A percentile compares a stretch with the other conserved stretches of the same genome.
phyloP scores from a whole-genome alignment of 2,329 filamentous ascomycete genomes.

The Colletotrichum tamarilloi region DNA sequence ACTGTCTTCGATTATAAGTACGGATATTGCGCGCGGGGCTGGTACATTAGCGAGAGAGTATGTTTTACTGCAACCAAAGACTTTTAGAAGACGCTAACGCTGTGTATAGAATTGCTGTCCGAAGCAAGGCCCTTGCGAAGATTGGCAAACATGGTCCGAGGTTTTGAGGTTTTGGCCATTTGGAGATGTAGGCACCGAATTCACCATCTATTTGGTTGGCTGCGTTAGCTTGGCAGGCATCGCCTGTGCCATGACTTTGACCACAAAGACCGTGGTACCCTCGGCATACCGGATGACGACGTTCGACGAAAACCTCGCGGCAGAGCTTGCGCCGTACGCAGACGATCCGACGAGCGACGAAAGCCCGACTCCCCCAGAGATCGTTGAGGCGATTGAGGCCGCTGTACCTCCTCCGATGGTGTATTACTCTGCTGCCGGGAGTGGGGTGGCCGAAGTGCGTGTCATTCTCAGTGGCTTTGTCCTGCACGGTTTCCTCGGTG shows the following conservation, averaged over 20 bases:
- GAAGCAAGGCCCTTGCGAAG: conserved; percentile 60
- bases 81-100: conserved; percentile 28
- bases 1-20: conserved; percentile 91
- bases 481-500: conserved; percentile 91
- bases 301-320: conserved; percentile 91
- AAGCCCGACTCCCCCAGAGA: conserved; percentile 54
- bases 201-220: conserved; percentile 77
- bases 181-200: conserved; percentile 76
- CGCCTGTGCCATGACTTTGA: conserved; percentile 84
- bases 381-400: conserved; percentile 49
- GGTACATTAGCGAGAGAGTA: conserved; percentile 80
- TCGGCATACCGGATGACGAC: conserved; percentile 89
- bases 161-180: conserved; percentile 57
- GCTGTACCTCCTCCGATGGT: conserved; percentile 75
- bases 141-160: conserved; percentile 68
- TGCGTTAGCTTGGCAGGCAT: conserved; percentile 76
- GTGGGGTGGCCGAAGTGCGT: conserved; percentile 95
- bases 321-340: conserved; percentile 50
- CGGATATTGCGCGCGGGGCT: conserved; percentile 80
- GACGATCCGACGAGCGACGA: conserved; percentile 56
- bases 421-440: conserved; percentile 96
- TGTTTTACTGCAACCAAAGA: conserved; percentile 28
- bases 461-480: conserved; percentile 99
- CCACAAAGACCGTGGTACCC: conserved; percentile 94
- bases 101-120: conserved; percentile 62